A percentile compares a stretch with the other conserved stretches of the same genome.
These are phyloP conservation scores for Trichosanthes cucumerina DNA, from an alignment of 306 rosid species.

Conservation along the genomic window DNA sequence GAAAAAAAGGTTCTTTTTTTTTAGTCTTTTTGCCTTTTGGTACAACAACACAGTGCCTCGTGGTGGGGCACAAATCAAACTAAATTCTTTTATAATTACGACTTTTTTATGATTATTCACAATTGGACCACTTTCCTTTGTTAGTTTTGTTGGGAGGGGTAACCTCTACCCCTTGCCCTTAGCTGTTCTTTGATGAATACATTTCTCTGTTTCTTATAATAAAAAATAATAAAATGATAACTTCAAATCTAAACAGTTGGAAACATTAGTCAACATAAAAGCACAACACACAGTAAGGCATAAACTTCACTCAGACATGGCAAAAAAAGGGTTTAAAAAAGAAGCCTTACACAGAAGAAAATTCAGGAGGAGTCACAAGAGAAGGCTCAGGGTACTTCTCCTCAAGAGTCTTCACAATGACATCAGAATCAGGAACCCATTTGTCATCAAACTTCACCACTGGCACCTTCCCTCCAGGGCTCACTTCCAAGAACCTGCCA, in stretches of 20 bases:
- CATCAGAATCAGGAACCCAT: conserved; percentile 91
- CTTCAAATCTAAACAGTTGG: neutral
- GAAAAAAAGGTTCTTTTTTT: too few species aligned
- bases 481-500: conserved; percentile 59
- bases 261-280: neutral
- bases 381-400: conserved; percentile 60
- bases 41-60: too few species aligned
- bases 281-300: neutral
- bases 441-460: conserved; percentile 56
- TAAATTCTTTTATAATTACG: too few species aligned
- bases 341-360: conserved; percentile 54
- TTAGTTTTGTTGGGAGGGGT: too few species aligned
- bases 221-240: too few species aligned
- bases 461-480: conserved; percentile 84
- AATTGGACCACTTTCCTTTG: too few species aligned
- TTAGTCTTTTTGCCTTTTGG: too few species aligned
- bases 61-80: too few species aligned
- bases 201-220: too few species aligned
- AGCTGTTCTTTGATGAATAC: too few species aligned
- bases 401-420: conserved; percentile 55
- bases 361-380: conserved; percentile 51
- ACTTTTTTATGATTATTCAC: too few species aligned
- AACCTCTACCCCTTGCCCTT: too few species aligned
- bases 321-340: neutral
- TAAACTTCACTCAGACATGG: neutral